Percentiles rank a stretch among this genome's conserved stretches.
Conservation (phyloP, 768 basidiomycete species). For the Ramaria sp. region DNA sequence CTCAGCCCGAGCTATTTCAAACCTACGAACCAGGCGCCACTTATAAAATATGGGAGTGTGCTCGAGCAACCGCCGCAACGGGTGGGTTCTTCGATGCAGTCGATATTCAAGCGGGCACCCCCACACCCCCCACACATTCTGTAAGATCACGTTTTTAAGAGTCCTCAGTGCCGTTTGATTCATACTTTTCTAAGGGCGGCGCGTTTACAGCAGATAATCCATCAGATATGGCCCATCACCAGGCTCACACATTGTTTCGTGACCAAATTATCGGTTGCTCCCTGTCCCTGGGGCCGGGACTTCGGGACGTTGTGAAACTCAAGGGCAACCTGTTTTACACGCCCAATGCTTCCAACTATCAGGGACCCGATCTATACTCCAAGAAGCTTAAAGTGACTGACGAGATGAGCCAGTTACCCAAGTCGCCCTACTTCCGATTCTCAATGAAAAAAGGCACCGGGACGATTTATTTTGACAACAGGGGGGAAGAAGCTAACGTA, state of each 20-base stretch:
- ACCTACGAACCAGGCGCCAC: slow-evolving; percentile 12
- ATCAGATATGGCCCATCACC: background rate
- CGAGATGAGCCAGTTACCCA: background rate
- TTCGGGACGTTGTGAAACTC: background rate
- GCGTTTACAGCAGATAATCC: background rate
- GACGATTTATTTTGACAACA: background rate
- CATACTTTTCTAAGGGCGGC: too few species aligned
- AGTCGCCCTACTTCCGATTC: background rate
- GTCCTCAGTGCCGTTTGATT: background rate
- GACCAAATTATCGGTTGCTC: background rate
- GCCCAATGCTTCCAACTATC: too few species aligned
- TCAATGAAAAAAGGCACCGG: background rate
- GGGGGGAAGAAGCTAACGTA: too few species aligned
- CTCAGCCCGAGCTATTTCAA: slow-evolving; percentile 9
- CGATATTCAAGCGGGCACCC: background rate
- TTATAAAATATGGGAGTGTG: slow-evolving; percentile 22
- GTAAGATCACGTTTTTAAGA: background rate
- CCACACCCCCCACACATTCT: background rate
- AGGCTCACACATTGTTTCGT: background rate
- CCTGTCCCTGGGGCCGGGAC: background rate
- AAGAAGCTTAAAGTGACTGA: too few species aligned
- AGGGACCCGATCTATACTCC: background rate
- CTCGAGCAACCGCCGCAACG: slow-evolving; percentile 21
- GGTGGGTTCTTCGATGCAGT: slow-evolving; percentile 16
- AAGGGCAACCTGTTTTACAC: background rate